A percentile compares a stretch with the other conserved stretches of the same genome.
Conservation (phyloP, 75 land plant species). For the Sequoiadendron giganteum region DNA sequence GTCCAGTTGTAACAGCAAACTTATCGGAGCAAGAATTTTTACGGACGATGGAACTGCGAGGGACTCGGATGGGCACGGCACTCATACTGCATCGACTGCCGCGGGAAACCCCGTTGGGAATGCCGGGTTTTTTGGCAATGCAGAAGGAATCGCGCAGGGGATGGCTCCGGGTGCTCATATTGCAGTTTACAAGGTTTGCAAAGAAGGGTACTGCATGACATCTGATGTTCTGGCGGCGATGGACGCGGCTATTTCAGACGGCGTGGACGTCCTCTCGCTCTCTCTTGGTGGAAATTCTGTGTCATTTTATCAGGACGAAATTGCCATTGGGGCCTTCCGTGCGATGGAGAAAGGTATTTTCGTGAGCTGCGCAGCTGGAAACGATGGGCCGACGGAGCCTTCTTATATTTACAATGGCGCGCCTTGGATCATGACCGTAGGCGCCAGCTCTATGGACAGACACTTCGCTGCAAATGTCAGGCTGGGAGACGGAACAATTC, state of each 20-base stretch:
- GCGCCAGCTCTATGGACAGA: conserved; percentile 23
- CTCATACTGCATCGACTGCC: conserved; percentile 30
- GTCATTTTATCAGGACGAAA: conserved; percentile 6
- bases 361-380: conserved; percentile 26
- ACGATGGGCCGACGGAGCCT: conserved; percentile 15
- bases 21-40: conserved; percentile 46
- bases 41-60: conserved; percentile 4
- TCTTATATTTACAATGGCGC: conserved; percentile 13
- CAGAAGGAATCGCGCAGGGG: conserved; percentile 15
- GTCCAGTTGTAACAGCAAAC: conserved; percentile 42
- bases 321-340: conserved; percentile 21
- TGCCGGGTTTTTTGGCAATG: conserved; percentile 15
- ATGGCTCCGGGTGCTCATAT: conserved; percentile 20
- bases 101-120: conserved; percentile 2
- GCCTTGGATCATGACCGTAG: conserved; percentile 24
- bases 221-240: no score
- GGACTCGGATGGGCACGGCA: conserved; percentile 24
- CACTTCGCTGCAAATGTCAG: conserved; percentile 11
- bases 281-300: no score
- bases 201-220: not conserved
- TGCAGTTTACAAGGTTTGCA: conserved; percentile 28
- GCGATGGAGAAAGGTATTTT: conserved; percentile 15
- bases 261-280: no score
- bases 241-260: no score
- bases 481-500: conserved; percentile 19